A percentile compares a stretch with the other conserved stretches of the same genome.
Evolutionary conservation across 2,329 filamentous ascomycete genomes (phyloP).

Genomic region (Rhinocladiella mackenziei): DNA sequence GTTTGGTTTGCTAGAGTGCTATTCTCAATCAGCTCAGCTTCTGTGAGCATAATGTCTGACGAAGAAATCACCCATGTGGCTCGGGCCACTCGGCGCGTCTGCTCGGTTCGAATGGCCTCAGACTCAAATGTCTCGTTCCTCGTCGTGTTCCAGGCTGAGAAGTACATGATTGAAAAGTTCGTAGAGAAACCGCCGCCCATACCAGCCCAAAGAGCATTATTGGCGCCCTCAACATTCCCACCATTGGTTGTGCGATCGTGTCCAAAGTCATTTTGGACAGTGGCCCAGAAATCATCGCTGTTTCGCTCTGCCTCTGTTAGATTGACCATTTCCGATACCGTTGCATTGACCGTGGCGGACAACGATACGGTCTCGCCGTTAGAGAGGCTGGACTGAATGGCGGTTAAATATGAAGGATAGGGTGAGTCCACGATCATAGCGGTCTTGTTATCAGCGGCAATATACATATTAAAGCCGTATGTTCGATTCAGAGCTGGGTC

Average conservation of each 20-base stretch:
- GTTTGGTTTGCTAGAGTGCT: constrained; percentile 6
- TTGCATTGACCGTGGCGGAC: constrained; percentile 19
- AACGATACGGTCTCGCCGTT: constrained; percentile 10
- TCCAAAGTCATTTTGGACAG: constrained; percentile 7
- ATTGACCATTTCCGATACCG: constrained; percentile 18
- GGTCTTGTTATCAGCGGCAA: constrained; percentile 18
- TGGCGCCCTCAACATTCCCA: constrained; percentile 9
- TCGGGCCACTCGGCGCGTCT: constrained; percentile 11
- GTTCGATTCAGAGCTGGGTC: constrained; percentile 12
- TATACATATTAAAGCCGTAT: constrained; percentile 22
- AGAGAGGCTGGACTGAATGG: constrained; percentile 12
- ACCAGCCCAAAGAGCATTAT: constrained; percentile 16
- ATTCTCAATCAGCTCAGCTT: constrained; percentile 1
- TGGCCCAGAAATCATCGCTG: constrained; percentile 10
- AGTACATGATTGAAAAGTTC: constrained; percentile 16
- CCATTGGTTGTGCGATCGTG: constrained; percentile 9
- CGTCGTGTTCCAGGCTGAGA: constrained; percentile 18
- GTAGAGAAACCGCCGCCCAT: constrained; percentile 13
- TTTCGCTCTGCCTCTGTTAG: constrained; percentile 8
- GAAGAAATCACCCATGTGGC: constrained; percentile 18
- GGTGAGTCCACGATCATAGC: constrained; percentile 18
- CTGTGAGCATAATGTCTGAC: constrained; percentile 12
- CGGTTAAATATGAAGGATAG: constrained; percentile 12
- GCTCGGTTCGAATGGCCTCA: constrained; percentile 16
- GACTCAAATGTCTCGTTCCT: constrained; percentile 20